Conservation (phyloP, 2,329 filamentous ascomycete species). For the Macrophomina tecta region DNA sequence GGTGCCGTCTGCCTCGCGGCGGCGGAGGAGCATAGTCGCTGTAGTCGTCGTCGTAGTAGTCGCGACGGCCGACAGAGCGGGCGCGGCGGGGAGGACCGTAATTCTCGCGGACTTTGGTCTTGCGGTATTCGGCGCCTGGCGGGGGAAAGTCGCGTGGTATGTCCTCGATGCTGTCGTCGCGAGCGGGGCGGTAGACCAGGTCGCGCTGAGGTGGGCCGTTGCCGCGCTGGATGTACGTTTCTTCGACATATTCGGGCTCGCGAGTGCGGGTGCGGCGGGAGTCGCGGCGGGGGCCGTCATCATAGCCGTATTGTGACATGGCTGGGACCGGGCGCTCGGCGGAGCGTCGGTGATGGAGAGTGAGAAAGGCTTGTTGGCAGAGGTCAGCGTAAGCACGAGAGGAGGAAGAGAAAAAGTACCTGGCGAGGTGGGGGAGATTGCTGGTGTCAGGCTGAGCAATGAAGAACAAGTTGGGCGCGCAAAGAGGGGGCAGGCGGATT, state of each 20-base stretch:
- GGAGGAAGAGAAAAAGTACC: background rate
- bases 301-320: conserved; percentile 59
- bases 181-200: conserved; percentile 58
- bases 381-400: background rate
- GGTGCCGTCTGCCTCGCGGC: conserved; percentile 51
- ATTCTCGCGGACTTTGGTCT: conserved; percentile 56
- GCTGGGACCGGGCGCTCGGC: conserved; percentile 9
- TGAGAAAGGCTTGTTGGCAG: background rate
- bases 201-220: conserved; percentile 51
- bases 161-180: conserved; percentile 85
- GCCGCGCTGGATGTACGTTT: conserved; percentile 55
- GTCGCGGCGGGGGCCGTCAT: conserved; percentile 52
- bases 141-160: conserved; percentile 84
- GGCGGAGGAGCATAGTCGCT: conserved; percentile 55
- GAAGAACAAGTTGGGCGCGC: conserved; percentile 12
- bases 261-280: conserved; percentile 50
- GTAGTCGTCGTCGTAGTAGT: conserved; percentile 67
- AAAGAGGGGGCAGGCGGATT: conserved; percentile 19
- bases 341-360: background rate
- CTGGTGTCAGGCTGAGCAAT: background rate
- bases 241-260: conserved; percentile 59
- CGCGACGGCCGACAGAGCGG: conserved; percentile 66
- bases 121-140: conserved; percentile 58
- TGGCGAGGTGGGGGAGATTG: background rate
- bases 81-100: conserved; percentile 61